Percentiles rank a stretch among this genome's conserved stretches.
phyloP scores from a whole-genome alignment of 108 stramenopile genomes.

The Poteriospumella lacustris region DNA sequence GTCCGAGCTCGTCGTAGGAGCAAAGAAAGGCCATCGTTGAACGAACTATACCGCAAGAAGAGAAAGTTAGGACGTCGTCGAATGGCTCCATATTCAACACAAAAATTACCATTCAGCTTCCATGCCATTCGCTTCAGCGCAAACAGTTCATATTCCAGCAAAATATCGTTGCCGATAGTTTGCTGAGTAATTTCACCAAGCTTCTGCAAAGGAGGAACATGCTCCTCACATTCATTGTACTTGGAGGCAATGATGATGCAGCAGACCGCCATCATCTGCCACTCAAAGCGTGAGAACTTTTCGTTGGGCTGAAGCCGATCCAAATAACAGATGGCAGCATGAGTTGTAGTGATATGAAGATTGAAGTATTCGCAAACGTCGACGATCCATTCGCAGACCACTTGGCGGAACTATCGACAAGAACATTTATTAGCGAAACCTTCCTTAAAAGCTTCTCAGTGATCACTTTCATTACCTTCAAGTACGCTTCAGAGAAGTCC shows the following conservation, averaged over 20 bases:
- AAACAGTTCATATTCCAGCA: constrained; percentile 25
- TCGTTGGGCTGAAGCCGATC: constrained; percentile 27
- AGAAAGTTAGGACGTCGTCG: background rate
- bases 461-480: background rate
- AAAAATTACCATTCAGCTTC: constrained; percentile 27
- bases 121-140: constrained; percentile 11
- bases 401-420: constrained; percentile 1
- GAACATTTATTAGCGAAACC: background rate
- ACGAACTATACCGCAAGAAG: constrained; percentile 4
- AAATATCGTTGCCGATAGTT: background rate
- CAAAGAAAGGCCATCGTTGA: constrained; percentile 10
- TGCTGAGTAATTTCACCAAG: constrained; percentile 24
- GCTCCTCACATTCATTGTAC: constrained; percentile 24
- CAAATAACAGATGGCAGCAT: constrained; percentile 17
- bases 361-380: constrained; percentile 21
- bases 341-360: constrained; percentile 20
- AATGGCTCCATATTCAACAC: background rate
- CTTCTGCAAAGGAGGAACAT: constrained; percentile 5
- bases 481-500: constrained; percentile 1
- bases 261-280: constrained; percentile 27
- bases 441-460: background rate
- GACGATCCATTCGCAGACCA: constrained; percentile 19
- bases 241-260: constrained; percentile 23
- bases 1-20: background rate
- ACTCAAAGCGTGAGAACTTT: constrained; percentile 15